Evolutionary conservation across 805 yeast genomes (phyloP), one percentile per base, ranked within the genome.

Genomic region (Yamadazyma kitorensis): DNA sequence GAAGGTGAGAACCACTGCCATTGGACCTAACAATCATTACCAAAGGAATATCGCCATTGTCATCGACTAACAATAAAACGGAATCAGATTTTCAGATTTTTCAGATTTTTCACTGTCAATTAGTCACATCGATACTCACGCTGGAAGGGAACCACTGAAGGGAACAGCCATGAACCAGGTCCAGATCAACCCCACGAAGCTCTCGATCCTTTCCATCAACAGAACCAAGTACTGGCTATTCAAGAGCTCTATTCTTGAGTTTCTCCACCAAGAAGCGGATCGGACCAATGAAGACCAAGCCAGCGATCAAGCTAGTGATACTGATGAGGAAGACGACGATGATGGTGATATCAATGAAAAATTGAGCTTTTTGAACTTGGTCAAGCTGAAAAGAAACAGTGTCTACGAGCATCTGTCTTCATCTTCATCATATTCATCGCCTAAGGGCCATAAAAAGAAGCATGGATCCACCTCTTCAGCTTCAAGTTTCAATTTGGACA

Each of bases 171-270:
- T 41, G 50, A 68, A 70, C 22, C 75, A 74, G 39, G 73, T 73
- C 2, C 72, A 73, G 41, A 49, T 76, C 26, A 69, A 70, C 49
- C 64, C 67, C 9, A 64, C 70, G 4, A 49, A 56, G 29, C 59
- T 78, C 27, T 64, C 76, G 17, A 61, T 78, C 17, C 57, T 78
- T 36, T 74, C 82, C 3, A 67, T 78, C 14, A 77, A 80, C 1
- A 54, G 80, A 40, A 61, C 56, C 13, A 62, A 64, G 38, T 73
- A 68, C 47, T 76, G 82, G 75, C 37, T 72, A n/a, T 76, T 77
- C 43, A 57, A 68, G 23, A 61, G 72, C 22, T 72, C 80, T 2
- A 59, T 78, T n/a, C 54, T 76, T 18, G 68, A 65, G 44, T 59
- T 78, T 6, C 47, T 76, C 13, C 60, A 70, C 42, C 42, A 44